Base-by-base conservation (phyloP, 352 stramenopile species). In the Pythium dissotocum region DNA sequence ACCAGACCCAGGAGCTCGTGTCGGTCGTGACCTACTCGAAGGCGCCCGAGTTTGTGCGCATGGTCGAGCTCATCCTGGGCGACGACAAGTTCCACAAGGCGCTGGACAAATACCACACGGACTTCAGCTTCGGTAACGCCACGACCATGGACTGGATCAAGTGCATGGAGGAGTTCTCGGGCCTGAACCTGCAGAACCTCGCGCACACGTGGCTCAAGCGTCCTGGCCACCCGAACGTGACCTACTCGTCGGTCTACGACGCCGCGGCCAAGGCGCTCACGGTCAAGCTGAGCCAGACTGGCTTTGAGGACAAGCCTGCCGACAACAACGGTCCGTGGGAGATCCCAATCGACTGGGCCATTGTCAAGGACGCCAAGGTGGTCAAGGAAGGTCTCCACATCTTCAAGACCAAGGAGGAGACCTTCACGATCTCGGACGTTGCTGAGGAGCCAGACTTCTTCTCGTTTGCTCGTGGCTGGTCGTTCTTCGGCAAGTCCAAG, bases 11-110 rank as follows among this genome's bases (percentile, higher is more conserved):
- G 58, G 84, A 93, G 44, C 77, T 93, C n/a, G 72, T 93, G 21
- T 91, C 82, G 33, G 84, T 80, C 36, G 83, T 93, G 28, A 93
- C 84, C 0, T 93, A 93, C 75, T 88, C 80, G 49, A 93, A 93
- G 74, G 82, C 84, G 16, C 84, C 84, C 8, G 84, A 93, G 58
- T 87, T 93, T 63, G 84, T 93, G 63, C 82, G 84, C 52, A 93
- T 93, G 84, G 80, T 90, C 26, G 67, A 93, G 62, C 71, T 93
- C 36, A 79, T 93, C 13, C 40, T 90, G 38, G 82, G 82, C 44
- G 70, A 89, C 18, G 79, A 72, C 51, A 64, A 71, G n/a, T 93
- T 93, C 68, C 82, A 93, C 72, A 86, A 90, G 70, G 84, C 80
- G 18, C 78, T 92, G 13, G 82, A 92, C 61, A 87, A 80, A 65